Evolutionary conservation across 805 yeast genomes (phyloP).

Genomic region (Ogataea degrootiae): DNA sequence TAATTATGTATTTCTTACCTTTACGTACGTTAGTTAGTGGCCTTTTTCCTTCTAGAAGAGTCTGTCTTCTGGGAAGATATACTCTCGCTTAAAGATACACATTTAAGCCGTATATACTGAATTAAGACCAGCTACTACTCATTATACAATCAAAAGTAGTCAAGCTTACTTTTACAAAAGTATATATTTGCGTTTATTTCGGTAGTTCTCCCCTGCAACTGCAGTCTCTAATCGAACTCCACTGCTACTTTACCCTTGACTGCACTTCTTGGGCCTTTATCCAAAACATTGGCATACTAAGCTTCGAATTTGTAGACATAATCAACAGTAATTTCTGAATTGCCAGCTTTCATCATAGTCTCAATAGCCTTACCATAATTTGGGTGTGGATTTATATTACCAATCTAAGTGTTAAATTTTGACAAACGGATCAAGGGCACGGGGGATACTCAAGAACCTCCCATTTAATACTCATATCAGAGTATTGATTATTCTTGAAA

Average conservation of each 20-base stretch:
- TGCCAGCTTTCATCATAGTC: constrained; percentile 42
- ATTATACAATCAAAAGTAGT: too few species aligned
- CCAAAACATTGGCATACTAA: constrained; percentile 44
- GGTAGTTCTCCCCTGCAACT: not conserved
- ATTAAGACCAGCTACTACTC: too few species aligned
- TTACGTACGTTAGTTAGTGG: too few species aligned
- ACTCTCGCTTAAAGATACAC: too few species aligned
- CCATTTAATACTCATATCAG: constrained; percentile 4
- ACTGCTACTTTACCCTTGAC: constrained; percentile 63
- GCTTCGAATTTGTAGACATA: constrained; percentile 30
- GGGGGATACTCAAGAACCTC: too few species aligned
- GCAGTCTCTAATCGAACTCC: not conserved
- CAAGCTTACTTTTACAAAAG: too few species aligned
- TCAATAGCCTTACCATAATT: constrained; percentile 25
- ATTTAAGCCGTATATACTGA: too few species aligned
- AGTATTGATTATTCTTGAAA: constrained; percentile 20
- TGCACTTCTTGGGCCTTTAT: constrained; percentile 36
- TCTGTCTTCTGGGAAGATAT: too few species aligned
- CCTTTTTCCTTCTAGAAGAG: too few species aligned
- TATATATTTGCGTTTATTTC: not conserved
- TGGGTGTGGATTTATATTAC: not conserved
- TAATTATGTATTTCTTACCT: too few species aligned
- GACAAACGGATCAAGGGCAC: too few species aligned
- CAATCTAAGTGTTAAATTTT: too few species aligned
- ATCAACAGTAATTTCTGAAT: constrained; percentile 45